A percentile compares a stretch with the other conserved stretches of the same genome.
phyloP scores from a whole-genome alignment of 2,329 filamentous ascomycete genomes.

The Paecilomyces fulvus region DNA sequence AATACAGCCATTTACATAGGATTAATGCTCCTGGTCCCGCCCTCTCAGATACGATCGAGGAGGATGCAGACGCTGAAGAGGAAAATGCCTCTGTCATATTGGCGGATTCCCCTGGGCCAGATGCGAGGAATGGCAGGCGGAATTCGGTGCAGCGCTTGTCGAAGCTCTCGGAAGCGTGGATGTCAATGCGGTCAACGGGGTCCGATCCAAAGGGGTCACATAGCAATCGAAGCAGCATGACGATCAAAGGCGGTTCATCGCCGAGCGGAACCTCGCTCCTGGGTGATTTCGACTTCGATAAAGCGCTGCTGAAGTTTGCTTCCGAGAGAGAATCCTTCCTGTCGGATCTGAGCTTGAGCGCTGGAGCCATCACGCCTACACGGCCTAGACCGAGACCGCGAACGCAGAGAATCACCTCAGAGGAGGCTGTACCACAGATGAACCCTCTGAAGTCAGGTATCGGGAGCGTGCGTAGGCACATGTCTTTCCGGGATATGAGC shows the following conservation, averaged over 20 bases:
- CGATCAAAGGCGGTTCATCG: conserved; percentile 42
- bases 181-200: conserved; percentile 44
- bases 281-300: conserved; percentile 84
- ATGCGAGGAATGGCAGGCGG: conserved; percentile 23
- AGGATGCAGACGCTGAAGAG: conserved; percentile 50
- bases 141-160: conserved; percentile 34
- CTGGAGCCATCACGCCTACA: conserved; percentile 65
- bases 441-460: conserved; percentile 50
- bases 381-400: conserved; percentile 68
- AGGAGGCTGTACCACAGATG: conserved; percentile 50
- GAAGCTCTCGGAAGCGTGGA: conserved; percentile 26
- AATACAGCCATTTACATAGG: conserved; percentile 28
- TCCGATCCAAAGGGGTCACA: conserved; percentile 34
- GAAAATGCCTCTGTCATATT: conserved; percentile 25
- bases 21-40: conserved; percentile 28
- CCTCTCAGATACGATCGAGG: conserved; percentile 52
- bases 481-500: conserved; percentile 92
- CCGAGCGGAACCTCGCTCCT: conserved; percentile 33
- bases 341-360: conserved; percentile 81
- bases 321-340: conserved; percentile 90
- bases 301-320: conserved; percentile 86
- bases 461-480: conserved; percentile 82
- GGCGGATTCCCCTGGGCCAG: conserved; percentile 33
- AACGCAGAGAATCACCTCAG: conserved; percentile 70
- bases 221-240: conserved; percentile 58